A percentile compares a stretch with the other conserved stretches of the same genome.
These are phyloP conservation scores for Pseudogymnoascus sp. DNA, from an alignment of 2,329 filamentous ascomycete species.

Conservation along the genomic window DNA sequence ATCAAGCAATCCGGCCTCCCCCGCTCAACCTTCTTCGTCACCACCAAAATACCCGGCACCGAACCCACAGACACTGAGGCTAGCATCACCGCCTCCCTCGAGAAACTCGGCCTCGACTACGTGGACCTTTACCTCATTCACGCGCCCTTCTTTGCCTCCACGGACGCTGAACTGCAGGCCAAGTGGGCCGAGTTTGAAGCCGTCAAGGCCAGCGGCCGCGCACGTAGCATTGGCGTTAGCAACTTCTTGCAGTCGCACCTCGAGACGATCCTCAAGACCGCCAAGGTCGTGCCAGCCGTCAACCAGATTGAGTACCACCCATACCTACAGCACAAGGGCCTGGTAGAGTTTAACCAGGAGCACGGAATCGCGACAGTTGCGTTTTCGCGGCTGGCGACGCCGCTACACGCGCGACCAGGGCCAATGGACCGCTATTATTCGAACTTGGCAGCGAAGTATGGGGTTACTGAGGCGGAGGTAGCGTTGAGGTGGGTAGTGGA, in stretches of 20 bases:
- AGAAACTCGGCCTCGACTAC: conserved; percentile 62
- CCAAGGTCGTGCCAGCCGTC: conserved; percentile 56
- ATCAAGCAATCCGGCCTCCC: conserved; percentile 62
- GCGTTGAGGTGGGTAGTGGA: conserved; percentile 56
- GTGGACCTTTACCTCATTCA: conserved; percentile 66
- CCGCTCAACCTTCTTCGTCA: conserved; percentile 63
- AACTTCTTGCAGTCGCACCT: conserved; percentile 60
- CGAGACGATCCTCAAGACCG: conserved; percentile 50
- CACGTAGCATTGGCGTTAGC: conserved; percentile 67
- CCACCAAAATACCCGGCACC: conserved; percentile 48
- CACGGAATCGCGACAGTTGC: conserved; percentile 51
- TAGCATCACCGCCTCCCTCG: conserved; percentile 53
- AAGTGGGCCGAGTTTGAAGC: conserved; percentile 57
- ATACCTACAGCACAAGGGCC: conserved; percentile 59
- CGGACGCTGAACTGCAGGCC: conserved; percentile 46
- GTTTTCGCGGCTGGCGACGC: conserved; percentile 50
- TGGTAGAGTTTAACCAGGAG: conserved; percentile 51
- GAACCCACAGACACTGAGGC: conserved; percentile 32
- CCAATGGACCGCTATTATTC: conserved; percentile 48
- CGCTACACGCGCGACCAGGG: conserved; percentile 43
- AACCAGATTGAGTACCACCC: conserved; percentile 83
- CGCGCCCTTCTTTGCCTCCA: conserved; percentile 46
- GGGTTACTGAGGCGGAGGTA: conserved; percentile 48
- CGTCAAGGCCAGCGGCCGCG: conserved; percentile 60
- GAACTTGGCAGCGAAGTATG: conserved; percentile 50